Percentiles rank a stretch among this genome's conserved stretches.
Conservation (phyloP, 139 green algal species). For the Chlamydomonas eustigma region DNA sequence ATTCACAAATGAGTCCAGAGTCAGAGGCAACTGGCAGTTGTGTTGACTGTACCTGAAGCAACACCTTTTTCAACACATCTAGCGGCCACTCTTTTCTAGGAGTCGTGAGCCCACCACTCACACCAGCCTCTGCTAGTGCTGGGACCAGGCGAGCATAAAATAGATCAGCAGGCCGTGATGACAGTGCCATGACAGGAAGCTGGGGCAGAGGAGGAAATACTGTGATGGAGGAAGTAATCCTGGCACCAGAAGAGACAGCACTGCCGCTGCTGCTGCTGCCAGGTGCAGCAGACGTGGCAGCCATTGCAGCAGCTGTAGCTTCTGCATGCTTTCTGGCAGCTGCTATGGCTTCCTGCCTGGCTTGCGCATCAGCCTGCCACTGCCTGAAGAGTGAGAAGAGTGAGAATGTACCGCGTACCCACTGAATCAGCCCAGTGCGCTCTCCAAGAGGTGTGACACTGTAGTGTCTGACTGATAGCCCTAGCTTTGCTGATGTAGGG, state of each 20-base stretch:
- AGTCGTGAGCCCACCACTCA: constrained; percentile 25
- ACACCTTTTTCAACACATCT: constrained; percentile 15
- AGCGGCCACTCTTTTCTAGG: constrained; percentile 39
- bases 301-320: constrained; percentile 14
- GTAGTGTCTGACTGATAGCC: constrained; percentile 42
- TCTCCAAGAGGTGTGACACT: constrained; percentile 72
- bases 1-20: background rate
- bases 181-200: constrained; percentile 13
- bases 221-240: background rate
- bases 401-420: constrained; percentile 71
- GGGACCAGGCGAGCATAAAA: constrained; percentile 40
- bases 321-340: constrained; percentile 16
- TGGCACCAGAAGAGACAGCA: background rate
- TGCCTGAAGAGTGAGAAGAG: constrained; percentile 71
- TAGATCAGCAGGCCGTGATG: constrained; percentile 19
- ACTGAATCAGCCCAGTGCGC: constrained; percentile 76
- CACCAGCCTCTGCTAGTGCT: constrained; percentile 34
- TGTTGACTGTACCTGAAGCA: constrained; percentile 6
- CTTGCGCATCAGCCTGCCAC: constrained; percentile 60
- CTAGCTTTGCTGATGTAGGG: constrained; percentile 10
- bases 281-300: background rate
- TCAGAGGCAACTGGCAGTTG: background rate
- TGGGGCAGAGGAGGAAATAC: background rate
- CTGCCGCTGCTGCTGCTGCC: too few species aligned
- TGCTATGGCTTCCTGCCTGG: constrained; percentile 45